Percentiles rank a stretch among this genome's conserved stretches.
phyloP scores from a whole-genome alignment of 2,329 filamentous ascomycete genomes.

The Penicillium occitanis region DNA sequence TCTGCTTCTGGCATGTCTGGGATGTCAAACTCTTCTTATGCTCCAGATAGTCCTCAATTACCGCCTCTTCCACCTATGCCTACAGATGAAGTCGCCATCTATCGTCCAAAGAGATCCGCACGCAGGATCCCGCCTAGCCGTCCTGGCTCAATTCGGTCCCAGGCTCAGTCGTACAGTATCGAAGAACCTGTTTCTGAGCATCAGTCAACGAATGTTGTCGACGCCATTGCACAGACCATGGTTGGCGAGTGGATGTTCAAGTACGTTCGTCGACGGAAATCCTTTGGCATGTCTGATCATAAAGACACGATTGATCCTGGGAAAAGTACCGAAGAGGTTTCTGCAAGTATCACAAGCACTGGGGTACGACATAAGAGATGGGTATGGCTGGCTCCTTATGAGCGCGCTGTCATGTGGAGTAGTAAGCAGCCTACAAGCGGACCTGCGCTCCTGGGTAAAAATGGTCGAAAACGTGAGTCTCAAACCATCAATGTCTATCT shows the following conservation, averaged over 20 bases:
- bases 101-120: slow-evolving; percentile 35
- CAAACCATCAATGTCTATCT: background rate
- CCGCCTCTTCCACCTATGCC: slow-evolving; percentile 66
- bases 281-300: slow-evolving; percentile 69
- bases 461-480: slow-evolving; percentile 84
- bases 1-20: slow-evolving; percentile 59
- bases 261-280: slow-evolving; percentile 64
- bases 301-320: slow-evolving; percentile 50
- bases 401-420: slow-evolving; percentile 95
- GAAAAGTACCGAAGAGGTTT: slow-evolving; percentile 65
- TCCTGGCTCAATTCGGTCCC: slow-evolving; percentile 28
- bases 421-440: slow-evolving; percentile 92
- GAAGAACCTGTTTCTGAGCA: slow-evolving; percentile 57
- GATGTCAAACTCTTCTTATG: slow-evolving; percentile 66
- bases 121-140: slow-evolving; percentile 29
- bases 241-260: slow-evolving; percentile 71
- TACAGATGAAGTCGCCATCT: slow-evolving; percentile 65
- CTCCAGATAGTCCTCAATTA: slow-evolving; percentile 67
- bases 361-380: slow-evolving; percentile 85
- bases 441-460: slow-evolving; percentile 86
- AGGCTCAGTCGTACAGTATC: slow-evolving; percentile 34
- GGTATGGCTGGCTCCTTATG: slow-evolving; percentile 98
- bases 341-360: slow-evolving; percentile 64
- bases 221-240: slow-evolving; percentile 97
- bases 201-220: slow-evolving; percentile 78